phyloP scores from a whole-genome alignment of 163 green algal genomes.

The Chloromonas sp. region DNA sequence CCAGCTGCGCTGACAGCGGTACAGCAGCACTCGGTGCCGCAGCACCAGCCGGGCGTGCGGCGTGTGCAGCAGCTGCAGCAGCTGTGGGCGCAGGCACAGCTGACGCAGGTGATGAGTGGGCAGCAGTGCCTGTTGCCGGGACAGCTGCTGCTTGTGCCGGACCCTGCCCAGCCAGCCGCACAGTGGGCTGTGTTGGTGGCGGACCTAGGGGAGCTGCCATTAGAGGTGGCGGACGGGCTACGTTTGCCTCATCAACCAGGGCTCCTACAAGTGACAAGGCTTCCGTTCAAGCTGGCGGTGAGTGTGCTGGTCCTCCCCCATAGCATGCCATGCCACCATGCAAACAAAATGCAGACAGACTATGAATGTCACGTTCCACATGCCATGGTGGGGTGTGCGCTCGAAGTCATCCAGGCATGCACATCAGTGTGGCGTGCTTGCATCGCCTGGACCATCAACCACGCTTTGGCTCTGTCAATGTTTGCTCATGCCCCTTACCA shows the following conservation, averaged over 20 bases:
- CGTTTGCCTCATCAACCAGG: background rate
- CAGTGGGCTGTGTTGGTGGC: conserved; percentile 26
- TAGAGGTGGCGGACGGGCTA: conserved; percentile 7
- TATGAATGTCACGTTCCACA: too few relatives aligned
- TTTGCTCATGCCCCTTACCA: background rate
- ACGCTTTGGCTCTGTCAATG: background rate
- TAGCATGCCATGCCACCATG: too few relatives aligned
- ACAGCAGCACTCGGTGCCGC: background rate
- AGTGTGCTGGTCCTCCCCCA: background rate
- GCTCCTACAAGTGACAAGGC: background rate
- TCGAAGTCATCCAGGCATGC: background rate
- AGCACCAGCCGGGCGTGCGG: background rate
- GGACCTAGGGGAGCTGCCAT: conserved; percentile 13
- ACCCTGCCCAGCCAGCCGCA: conserved; percentile 15
- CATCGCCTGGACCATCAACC: background rate
- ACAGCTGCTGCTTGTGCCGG: conserved; percentile 17
- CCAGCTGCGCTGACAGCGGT: too few relatives aligned
- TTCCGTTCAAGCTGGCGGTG: background rate
- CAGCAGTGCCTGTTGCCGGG: background rate
- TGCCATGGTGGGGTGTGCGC: too few relatives aligned
- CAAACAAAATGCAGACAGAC: too few relatives aligned
- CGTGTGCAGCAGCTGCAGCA: background rate
- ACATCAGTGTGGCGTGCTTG: background rate
- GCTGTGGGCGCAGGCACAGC: background rate
- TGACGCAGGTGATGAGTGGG: background rate